Evolutionary conservation across 192 early-diverging fungal genomes (phyloP).

Genomic region (Chytriomyces sp.): DNA sequence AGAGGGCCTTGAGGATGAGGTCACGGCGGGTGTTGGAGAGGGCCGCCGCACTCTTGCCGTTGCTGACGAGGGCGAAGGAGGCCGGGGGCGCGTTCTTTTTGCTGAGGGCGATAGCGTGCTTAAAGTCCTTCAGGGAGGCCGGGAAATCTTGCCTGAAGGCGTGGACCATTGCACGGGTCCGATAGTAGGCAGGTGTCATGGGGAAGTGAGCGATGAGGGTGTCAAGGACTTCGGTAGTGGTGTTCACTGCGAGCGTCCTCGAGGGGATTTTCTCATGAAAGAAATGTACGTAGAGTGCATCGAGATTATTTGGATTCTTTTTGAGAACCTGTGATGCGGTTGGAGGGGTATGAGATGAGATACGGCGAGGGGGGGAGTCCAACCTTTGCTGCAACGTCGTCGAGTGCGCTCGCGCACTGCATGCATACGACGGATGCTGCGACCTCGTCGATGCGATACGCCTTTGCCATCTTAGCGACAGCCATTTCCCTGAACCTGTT

Average conservation of each 20-base stretch:
- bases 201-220: constrained; percentile 29
- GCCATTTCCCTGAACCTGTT: constrained; percentile 40
- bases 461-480: constrained; percentile 37
- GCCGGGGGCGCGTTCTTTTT: neutral
- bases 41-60: neutral
- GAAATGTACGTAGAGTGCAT: constrained; percentile 45
- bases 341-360: neutral
- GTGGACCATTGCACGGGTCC: constrained; percentile 47
- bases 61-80: neutral
- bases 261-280: constrained; percentile 53
- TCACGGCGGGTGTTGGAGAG: too few relatives aligned
- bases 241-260: constrained; percentile 43
- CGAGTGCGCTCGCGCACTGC: constrained; percentile 43
- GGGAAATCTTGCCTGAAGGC: constrained; percentile 46
- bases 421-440: constrained; percentile 43
- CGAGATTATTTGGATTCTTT: constrained; percentile 28
- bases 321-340: constrained; percentile 38
- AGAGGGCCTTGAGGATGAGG: too few relatives aligned
- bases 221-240: constrained; percentile 34
- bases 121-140: constrained; percentile 35
- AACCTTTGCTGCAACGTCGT: constrained; percentile 44
- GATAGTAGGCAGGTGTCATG: constrained; percentile 35
- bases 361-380: too few relatives aligned
- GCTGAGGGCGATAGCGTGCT: constrained; percentile 33
- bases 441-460: constrained; percentile 44